These are phyloP conservation scores for Penicillium sp. DNA, from an alignment of 2,329 filamentous ascomycete genomes.

Conservation along the genomic window DNA sequence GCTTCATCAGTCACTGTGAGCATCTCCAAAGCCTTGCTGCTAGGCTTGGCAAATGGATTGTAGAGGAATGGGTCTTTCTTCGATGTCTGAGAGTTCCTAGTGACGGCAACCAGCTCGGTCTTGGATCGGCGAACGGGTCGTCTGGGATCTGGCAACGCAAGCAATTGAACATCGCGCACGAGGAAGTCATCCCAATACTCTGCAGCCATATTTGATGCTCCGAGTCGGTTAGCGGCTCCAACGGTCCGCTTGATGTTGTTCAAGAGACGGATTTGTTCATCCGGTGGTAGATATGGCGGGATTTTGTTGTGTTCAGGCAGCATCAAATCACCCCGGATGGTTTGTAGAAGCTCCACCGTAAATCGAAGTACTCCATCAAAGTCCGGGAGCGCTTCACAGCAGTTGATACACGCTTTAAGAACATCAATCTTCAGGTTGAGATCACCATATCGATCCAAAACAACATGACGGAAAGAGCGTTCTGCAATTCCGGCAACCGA, in stretches of 20 bases:
- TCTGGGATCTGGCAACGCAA: constrained; percentile 56
- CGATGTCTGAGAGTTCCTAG: constrained; percentile 36
- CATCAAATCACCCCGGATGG: constrained; percentile 69
- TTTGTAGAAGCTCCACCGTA: constrained; percentile 75
- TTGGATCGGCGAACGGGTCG: constrained; percentile 61
- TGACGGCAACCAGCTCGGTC: constrained; percentile 47
- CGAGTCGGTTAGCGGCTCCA: constrained; percentile 68
- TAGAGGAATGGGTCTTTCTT: constrained; percentile 81
- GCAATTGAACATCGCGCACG: constrained; percentile 68
- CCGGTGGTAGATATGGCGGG: constrained; percentile 64
- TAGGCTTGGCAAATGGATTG: constrained; percentile 77
- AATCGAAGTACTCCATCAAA: constrained; percentile 85
- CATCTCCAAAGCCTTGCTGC: constrained; percentile 53
- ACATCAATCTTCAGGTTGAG: constrained; percentile 77
- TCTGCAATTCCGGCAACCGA: constrained; percentile 39
- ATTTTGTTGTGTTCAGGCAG: constrained; percentile 64
- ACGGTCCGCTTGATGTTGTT: constrained; percentile 83
- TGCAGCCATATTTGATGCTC: constrained; percentile 63
- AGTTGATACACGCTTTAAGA: constrained; percentile 80
- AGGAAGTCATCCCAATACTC: constrained; percentile 98
- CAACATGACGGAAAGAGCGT: constrained; percentile 43
- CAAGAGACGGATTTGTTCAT: constrained; percentile 79
- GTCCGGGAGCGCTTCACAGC: constrained; percentile 89
- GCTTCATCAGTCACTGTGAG: constrained; percentile 74
- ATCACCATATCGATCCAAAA: constrained; percentile 63